Base-by-base conservation (phyloP, 441 rosid genomes). In the Brassica balearica region DNA sequence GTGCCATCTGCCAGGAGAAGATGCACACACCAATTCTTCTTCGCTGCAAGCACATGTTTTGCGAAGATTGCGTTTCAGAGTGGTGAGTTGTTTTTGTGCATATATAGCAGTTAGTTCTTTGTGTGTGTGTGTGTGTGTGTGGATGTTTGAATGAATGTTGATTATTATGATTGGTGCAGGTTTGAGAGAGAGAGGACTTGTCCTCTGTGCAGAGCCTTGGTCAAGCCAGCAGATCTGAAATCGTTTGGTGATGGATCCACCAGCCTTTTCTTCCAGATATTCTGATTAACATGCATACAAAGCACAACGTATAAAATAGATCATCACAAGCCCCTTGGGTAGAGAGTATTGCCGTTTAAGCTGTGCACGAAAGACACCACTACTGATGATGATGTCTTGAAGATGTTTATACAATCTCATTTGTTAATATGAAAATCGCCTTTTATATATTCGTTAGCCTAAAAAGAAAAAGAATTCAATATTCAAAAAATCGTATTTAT, bases 1-100 rank as follows among this genome's bases (percentile, higher is more conserved):
- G 93, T 81, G 90, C 93, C 65, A 89, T 89, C 19, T 89, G 90
- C 81, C 93, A 88, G 85, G 91, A 88, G 82, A 89, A 87, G 87
- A 89, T 89, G 86, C 87, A 86, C 41, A 72, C 85, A 34, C 93
- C 93, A 9, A 69, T 88, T 53, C 73, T 89, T 61, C 84, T 89
- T 58, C 82, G 85, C 2, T 88, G 93, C 73, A 87, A 85, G 72
- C 93, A 88, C 81, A 85, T 89, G 66, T 89, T 89, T 69, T 89
- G 93, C 29, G 93, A 89, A 79, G 91, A 87, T 66, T 86, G 93
- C 74, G 91, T 85, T 48, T 86, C 90, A 9, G 93, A 89, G 66
- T 89, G 91, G 91, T 92, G 77, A 85, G 87, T 14, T 64, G 75
- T 68, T 56, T 79, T 55, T 41, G 53, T 69, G 71, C 67, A 63